Percentiles rank a stretch among this genome's conserved stretches.
Evolutionary conservation across 306 rosid genomes (phyloP).

Genomic region (Prunus persica): DNA sequence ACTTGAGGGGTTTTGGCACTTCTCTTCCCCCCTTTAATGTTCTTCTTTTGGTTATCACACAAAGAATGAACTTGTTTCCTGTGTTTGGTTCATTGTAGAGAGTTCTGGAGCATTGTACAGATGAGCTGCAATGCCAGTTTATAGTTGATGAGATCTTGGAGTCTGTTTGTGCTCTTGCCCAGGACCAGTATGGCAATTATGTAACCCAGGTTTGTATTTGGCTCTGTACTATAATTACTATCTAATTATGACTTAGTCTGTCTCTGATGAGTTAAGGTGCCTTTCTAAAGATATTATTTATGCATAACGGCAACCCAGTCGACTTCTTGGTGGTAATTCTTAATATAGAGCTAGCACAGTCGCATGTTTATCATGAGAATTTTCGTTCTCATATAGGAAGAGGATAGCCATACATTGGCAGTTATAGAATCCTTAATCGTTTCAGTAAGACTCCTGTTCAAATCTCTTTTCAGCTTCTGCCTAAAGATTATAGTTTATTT

Average conservation of each 20-base stretch:
- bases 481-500: too few species aligned
- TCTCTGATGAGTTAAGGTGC: neutral
- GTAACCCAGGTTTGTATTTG: conserved; percentile 53
- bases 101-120: conserved; percentile 64
- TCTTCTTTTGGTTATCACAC: neutral
- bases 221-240: neutral
- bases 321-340: neutral
- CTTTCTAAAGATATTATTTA: neutral
- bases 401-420: neutral
- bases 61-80: neutral
- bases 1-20: conserved; percentile 1
- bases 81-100: conserved; percentile 37
- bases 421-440: neutral
- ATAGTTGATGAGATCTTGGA: conserved; percentile 63
- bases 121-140: conserved; percentile 45
- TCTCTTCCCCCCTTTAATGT: neutral
- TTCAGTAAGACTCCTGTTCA: neutral
- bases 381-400: neutral
- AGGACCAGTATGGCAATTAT: conserved; percentile 74
- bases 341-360: neutral
- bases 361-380: neutral
- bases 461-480: too few species aligned
- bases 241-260: neutral
- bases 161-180: conserved; percentile 50
- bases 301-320: neutral